phyloP scores from a whole-genome alignment of 345 rosid genomes.

The Draba incana region DNA sequence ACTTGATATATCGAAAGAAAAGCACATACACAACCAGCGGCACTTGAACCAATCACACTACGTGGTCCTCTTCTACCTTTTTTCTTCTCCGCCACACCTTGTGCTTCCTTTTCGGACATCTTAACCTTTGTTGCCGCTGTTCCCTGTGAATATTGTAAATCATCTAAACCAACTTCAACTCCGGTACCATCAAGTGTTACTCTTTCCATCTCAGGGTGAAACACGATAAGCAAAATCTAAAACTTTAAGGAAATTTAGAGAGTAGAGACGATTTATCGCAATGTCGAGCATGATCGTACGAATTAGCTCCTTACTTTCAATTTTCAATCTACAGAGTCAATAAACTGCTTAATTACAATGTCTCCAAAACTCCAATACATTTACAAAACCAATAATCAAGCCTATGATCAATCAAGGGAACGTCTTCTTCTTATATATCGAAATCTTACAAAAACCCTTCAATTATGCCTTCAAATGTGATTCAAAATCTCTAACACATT shows the following conservation, averaged over 20 bases:
- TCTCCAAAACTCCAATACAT: background rate
- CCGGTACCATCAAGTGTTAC: background rate
- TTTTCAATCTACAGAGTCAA: background rate
- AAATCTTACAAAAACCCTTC: background rate
- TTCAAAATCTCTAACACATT: background rate
- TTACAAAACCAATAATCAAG: background rate
- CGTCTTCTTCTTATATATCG: too few relatives aligned
- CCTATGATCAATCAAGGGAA: background rate
- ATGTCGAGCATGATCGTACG: slow-evolving; percentile 13
- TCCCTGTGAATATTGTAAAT: slow-evolving; percentile 57
- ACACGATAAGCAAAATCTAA: background rate
- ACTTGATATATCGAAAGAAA: slow-evolving; percentile 67
- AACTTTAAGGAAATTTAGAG: background rate
- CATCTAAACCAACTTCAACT: slow-evolving; percentile 38
- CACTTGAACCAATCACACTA: slow-evolving; percentile 97
- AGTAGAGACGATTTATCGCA: background rate
- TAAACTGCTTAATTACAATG: background rate
- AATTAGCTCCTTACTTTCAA: slow-evolving; percentile 5
- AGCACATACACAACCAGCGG: slow-evolving; percentile 93
- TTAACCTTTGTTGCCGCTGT: slow-evolving; percentile 93
- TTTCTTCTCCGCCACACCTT: slow-evolving; percentile 93
- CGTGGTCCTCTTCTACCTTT: slow-evolving; percentile 96
- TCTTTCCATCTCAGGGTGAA: slow-evolving; percentile 11
- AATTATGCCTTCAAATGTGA: background rate
- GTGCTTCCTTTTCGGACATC: slow-evolving; percentile 96